Evolutionary conservation across 2,329 filamentous ascomycete genomes (phyloP).

Genomic region (Xylariaceae sp.): DNA sequence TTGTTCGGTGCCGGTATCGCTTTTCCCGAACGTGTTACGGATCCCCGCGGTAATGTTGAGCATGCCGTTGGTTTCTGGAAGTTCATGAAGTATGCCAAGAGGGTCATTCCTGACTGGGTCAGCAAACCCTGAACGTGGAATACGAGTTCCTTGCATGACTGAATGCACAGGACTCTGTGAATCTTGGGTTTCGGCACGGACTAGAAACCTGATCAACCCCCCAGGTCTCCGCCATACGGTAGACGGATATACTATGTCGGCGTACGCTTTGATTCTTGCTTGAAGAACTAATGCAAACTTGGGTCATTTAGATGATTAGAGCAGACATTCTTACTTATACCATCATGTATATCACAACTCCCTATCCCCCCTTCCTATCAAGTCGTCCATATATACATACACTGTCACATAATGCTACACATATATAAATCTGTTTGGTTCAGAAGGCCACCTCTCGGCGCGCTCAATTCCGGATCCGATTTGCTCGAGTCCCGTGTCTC

Average conservation of each 20-base stretch:
- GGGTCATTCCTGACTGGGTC: constrained; percentile 48
- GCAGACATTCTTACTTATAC: neutral
- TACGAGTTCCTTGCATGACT: neutral
- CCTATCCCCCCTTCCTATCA: neutral
- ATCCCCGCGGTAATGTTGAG: constrained; percentile 57
- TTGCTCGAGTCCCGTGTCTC: constrained; percentile 15
- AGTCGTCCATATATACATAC: neutral
- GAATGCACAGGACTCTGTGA: neutral
- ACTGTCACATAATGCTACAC: neutral
- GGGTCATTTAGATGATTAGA: neutral
- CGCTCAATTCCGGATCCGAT: neutral
- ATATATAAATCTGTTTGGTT: neutral
- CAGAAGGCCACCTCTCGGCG: neutral
- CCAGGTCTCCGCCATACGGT: neutral
- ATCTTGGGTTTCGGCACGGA: neutral
- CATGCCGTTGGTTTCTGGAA: constrained; percentile 59
- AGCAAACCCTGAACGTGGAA: constrained; percentile 5
- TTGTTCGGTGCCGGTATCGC: constrained; percentile 59
- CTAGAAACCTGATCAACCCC: neutral
- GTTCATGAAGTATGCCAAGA: constrained; percentile 59
- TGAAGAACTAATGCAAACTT: neutral
- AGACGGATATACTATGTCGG: neutral
- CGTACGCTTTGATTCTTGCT: neutral
- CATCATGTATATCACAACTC: neutral
- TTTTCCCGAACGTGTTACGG: constrained; percentile 55